Evolutionary conservation across 306 rosid genomes (phyloP).

Genomic region (Prosopis cineraria): DNA sequence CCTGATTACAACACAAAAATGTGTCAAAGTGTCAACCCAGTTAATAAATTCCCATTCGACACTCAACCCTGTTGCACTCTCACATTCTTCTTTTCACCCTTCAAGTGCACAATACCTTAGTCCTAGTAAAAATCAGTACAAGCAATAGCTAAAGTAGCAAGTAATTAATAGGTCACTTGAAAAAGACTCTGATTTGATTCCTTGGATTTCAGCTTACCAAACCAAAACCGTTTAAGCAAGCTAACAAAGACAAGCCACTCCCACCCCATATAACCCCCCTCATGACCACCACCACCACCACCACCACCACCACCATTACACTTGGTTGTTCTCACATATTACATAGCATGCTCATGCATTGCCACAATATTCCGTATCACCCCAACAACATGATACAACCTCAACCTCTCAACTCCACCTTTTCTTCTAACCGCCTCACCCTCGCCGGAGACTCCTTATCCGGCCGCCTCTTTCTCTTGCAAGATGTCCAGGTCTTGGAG

Average conservation of each 20-base stretch:
- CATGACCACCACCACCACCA: slow-evolving; percentile 47
- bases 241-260: slow-evolving; percentile 49
- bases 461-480: slow-evolving; percentile 30
- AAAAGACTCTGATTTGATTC: slow-evolving; percentile 10
- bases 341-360: slow-evolving; percentile 30
- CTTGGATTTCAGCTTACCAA: slow-evolving; percentile 77
- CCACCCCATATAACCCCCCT: slow-evolving; percentile 33
- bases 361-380: slow-evolving; percentile 35
- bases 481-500: slow-evolving; percentile 60
- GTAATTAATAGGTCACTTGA: not conserved
- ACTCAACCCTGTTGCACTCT: not conserved
- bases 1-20: slow-evolving; percentile 22
- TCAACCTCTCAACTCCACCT: slow-evolving; percentile 38
- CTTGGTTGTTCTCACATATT: slow-evolving; percentile 11
- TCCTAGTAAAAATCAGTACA: not conserved
- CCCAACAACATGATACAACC: slow-evolving; percentile 40
- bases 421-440: not conserved
- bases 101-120: not conserved
- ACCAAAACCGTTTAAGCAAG: slow-evolving; percentile 57
- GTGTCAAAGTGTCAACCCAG: not conserved
- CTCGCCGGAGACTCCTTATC: slow-evolving; percentile 13
- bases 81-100: not conserved
- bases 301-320: not conserved
- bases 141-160: not conserved
- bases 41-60: slow-evolving; percentile 11